Base-by-base conservation (phyloP, 2,329 filamentous ascomycete genomes). In the Fusarium anthophilum region DNA sequence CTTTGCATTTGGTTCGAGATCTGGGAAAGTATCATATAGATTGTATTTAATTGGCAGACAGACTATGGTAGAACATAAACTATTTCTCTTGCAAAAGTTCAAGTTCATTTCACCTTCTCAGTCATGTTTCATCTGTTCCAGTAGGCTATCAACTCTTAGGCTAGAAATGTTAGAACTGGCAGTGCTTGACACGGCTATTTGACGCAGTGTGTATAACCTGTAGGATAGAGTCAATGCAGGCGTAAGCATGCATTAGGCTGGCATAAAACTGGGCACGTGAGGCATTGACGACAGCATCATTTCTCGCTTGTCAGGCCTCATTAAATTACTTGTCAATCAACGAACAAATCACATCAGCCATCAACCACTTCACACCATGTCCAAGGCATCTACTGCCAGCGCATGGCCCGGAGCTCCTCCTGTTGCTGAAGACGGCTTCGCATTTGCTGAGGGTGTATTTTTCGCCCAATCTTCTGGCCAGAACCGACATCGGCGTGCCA, bases 401-500 rank as follows among this genome's bases (percentile, higher is more conserved):
- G n/a, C 53, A 6, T 78, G 69, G 72, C 10, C 18, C 9, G 64
- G 72, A 20, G 70, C 76, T 2, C 71, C 77, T 38, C 75, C 74
- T 1, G 70, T 71, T 3, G 30, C 63, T 2, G 72, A 63, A n/a
- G 84, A 83, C 30, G 81, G 79, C 47, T 88, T 87, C 79, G 80
- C 83, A 53, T 87, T 82, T 60, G 79, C 80, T 4, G 79, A 82
- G 24, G 82, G 85, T 53, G 81, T 83, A 5, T 82, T 88, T 68
- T 86, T 84, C 69, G 84, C 82, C 44, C 82, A 87, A 62, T 77
- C 84, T 3, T 84, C 83, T 37, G 82, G 81, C 37, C 77, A 83
- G 32, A 85, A 86, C 55, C 83, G 81, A 6, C 86, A 88, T 72
- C 83, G 84, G 4, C 86, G 86, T 8, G 86, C 84, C 2, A 83